Evolutionary conservation across 139 green algal species (phyloP).

Genomic region (Mesotaenium endlicherianum): DNA sequence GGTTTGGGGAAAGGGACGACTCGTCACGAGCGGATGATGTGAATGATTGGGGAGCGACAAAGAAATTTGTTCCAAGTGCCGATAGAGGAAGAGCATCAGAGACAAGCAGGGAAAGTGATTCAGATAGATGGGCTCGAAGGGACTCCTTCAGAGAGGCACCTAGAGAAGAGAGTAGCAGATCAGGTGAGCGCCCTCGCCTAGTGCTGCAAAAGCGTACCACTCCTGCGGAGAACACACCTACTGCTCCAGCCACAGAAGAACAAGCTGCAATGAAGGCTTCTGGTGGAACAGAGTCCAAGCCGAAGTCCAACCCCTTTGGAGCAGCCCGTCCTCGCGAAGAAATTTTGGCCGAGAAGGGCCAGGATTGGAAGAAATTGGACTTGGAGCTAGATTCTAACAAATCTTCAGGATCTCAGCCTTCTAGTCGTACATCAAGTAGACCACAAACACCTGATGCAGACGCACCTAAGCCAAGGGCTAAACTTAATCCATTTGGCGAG

Average conservation of each 20-base stretch:
- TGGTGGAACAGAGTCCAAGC: not conserved
- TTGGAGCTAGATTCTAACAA: too few relatives aligned
- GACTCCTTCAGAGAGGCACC: not conserved
- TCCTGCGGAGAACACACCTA: not conserved
- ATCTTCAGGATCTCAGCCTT: too few relatives aligned
- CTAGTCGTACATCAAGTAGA: not conserved
- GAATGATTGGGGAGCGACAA: constrained; percentile 69
- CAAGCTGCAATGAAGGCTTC: not conserved
- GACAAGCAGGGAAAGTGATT: not conserved
- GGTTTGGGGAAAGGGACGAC: constrained; percentile 53
- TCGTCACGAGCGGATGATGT: constrained; percentile 69
- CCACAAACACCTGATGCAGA: not conserved
- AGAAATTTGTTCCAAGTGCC: constrained; percentile 42
- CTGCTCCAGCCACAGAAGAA: too few relatives aligned
- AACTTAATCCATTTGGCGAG: constrained; percentile 83
- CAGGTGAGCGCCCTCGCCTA: constrained; percentile 21
- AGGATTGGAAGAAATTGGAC: constrained; percentile 70
- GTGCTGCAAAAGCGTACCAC: constrained; percentile 30
- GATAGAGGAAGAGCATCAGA: not conserved
- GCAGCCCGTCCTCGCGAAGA: constrained; percentile 81
- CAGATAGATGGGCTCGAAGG: not conserved
- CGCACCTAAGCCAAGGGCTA: constrained; percentile 37
- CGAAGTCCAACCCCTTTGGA: constrained; percentile 76
- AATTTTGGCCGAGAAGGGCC: constrained; percentile 83
- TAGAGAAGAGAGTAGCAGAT: not conserved